A percentile compares a stretch with the other conserved stretches of the same genome.
These are phyloP conservation scores for Byssothecium circinans DNA, from an alignment of 2,329 filamentous ascomycete species.

Conservation along the genomic window DNA sequence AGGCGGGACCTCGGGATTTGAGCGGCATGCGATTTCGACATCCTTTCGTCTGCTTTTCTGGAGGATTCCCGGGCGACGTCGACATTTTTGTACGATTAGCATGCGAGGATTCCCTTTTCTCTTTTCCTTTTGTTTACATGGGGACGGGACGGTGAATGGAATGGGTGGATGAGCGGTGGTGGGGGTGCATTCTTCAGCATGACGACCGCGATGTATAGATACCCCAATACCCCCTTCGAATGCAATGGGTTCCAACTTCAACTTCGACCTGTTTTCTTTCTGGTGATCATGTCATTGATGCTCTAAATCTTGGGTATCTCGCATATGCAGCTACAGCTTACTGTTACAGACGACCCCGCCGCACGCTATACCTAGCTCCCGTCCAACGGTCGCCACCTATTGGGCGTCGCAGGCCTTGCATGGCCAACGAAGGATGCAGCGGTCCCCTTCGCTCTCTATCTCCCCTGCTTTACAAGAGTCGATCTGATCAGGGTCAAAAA, in stretches of 20 bases:
- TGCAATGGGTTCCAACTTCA: constrained; percentile 1
- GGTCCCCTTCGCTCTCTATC: too few relatives aligned
- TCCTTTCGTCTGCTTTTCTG: background rate
- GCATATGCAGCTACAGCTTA: background rate
- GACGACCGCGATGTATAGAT: constrained; percentile 8
- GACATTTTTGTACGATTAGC: constrained; percentile 1
- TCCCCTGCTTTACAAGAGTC: too few relatives aligned
- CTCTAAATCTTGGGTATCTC: background rate
- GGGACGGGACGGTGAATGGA: background rate
- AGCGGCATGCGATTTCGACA: background rate
- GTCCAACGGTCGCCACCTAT: too few relatives aligned
- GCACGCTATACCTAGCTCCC: background rate
- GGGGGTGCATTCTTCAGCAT: constrained; percentile 6
- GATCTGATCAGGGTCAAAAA: too few relatives aligned
- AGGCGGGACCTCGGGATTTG: constrained; percentile 20
- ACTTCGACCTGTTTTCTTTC: background rate
- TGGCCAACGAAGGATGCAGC: too few relatives aligned
- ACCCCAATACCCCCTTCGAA: constrained; percentile 5
- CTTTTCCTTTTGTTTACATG: constrained; percentile 5
- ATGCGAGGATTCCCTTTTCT: constrained; percentile 6
- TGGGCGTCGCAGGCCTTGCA: background rate
- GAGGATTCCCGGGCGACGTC: background rate
- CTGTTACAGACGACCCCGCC: background rate
- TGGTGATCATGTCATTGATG: background rate
- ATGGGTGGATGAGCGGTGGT: background rate